These are phyloP conservation scores for Porcisia deanei DNA, from an alignment of 208 protist species.

Conservation along the genomic window DNA sequence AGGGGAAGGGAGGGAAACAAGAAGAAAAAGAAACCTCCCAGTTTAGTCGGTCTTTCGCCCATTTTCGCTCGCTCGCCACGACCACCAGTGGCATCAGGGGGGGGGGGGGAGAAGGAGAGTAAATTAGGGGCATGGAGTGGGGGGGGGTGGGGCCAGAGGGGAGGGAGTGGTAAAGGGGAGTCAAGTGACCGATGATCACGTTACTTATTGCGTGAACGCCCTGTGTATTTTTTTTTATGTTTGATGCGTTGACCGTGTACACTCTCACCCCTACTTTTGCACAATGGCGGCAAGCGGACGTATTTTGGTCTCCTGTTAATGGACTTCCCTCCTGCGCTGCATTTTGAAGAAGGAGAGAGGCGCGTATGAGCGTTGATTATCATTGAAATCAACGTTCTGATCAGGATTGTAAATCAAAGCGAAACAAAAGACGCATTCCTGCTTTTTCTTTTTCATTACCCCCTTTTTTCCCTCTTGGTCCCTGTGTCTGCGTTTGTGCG, in stretches of 20 bases:
- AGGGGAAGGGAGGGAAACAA: too few relatives aligned
- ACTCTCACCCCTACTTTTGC: too few relatives aligned
- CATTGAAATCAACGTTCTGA: too few relatives aligned
- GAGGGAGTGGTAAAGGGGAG: neutral
- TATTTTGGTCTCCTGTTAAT: neutral
- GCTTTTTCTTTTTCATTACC: too few relatives aligned
- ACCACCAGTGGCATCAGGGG: neutral
- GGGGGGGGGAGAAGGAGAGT: neutral
- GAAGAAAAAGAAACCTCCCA: neutral
- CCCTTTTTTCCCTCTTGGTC: too few relatives aligned
- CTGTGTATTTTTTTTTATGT: neutral
- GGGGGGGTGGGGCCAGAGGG: neutral
- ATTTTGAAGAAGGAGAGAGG: neutral
- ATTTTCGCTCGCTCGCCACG: neutral
- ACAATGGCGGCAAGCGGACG: neutral
- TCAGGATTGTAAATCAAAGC: too few relatives aligned
- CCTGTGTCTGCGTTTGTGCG: neutral
- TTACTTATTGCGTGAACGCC: neutral
- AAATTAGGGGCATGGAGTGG: too few relatives aligned
- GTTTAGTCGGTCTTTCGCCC: neutral
- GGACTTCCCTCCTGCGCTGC: neutral
- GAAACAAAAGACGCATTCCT: too few relatives aligned
- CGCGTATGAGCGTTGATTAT: neutral
- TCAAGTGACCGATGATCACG: neutral
- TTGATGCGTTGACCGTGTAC: too few relatives aligned